Percentiles rank a stretch among this genome's conserved stretches.
phyloP scores from a whole-genome alignment of 257 asterid genomes.

The Gentiana macrophylla region DNA sequence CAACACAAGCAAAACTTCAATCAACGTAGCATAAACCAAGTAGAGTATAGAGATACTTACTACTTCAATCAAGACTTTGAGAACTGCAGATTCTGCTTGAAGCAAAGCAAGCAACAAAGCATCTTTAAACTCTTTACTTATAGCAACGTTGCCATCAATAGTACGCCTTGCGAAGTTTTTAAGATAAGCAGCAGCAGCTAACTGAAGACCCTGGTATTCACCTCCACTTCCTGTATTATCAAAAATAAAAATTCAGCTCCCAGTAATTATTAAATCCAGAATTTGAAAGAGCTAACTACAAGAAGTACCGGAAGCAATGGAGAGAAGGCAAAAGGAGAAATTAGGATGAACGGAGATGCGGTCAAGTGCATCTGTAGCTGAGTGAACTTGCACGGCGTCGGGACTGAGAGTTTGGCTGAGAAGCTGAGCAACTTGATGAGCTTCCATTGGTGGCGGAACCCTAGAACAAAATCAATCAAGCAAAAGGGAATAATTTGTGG shows the following conservation, averaged over 20 bases:
- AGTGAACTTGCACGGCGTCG: slow-evolving; percentile 10
- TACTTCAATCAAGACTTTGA: slow-evolving; percentile 26
- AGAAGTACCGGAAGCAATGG: slow-evolving; percentile 20
- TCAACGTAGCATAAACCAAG: neutral
- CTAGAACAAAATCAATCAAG: slow-evolving; percentile 6
- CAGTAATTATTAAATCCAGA: neutral
- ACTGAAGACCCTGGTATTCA: slow-evolving; percentile 19
- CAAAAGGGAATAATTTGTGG: neutral
- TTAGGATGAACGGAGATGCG: slow-evolving; percentile 17
- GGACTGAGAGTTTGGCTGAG: slow-evolving; percentile 25
- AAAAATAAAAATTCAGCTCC: neutral
- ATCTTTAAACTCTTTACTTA: slow-evolving; percentile 28
- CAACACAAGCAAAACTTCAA: neutral
- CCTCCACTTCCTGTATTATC: slow-evolving; percentile 8
- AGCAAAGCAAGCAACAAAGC: slow-evolving; percentile 23
- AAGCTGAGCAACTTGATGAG: slow-evolving; percentile 13
- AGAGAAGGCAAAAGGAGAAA: slow-evolving; percentile 23
- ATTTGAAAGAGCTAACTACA: neutral
- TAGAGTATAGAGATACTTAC: slow-evolving; percentile 7
- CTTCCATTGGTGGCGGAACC: slow-evolving; percentile 24
- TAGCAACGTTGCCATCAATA: slow-evolving; percentile 4
- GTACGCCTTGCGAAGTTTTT: slow-evolving; percentile 30
- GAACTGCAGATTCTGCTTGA: slow-evolving; percentile 21
- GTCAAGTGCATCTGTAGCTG: slow-evolving; percentile 24
- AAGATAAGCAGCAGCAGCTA: slow-evolving; percentile 32